phyloP scores from a whole-genome alignment of 257 asterid species.

The Solanum tarijense region DNA sequence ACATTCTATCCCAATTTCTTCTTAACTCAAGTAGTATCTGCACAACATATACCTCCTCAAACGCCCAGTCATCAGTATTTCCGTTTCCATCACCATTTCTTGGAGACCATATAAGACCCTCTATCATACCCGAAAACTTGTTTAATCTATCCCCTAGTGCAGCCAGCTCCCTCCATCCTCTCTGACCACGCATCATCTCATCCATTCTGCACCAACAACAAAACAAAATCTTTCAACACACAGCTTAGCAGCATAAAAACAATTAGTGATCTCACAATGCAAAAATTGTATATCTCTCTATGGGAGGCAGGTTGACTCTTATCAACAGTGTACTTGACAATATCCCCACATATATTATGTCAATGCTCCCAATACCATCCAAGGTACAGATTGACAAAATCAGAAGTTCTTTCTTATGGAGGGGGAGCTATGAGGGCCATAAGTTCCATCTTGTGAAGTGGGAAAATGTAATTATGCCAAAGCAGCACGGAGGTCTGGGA shows the following conservation, averaged over 20 bases:
- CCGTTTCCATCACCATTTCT: slow-evolving; percentile 56
- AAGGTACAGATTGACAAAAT: background rate
- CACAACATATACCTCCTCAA: slow-evolving; percentile 68
- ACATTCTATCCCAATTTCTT: background rate
- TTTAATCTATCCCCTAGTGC: slow-evolving; percentile 82
- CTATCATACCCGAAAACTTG: slow-evolving; percentile 89
- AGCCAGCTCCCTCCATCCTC: slow-evolving; percentile 99
- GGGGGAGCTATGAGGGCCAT: no score
- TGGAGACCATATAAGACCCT: slow-evolving; percentile 96
- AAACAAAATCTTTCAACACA: background rate
- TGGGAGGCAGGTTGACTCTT: background rate
- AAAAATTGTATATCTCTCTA: background rate
- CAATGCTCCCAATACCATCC: background rate
- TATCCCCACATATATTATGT: background rate
- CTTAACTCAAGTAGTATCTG: background rate
- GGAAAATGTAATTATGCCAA: no score
- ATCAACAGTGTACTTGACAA: background rate
- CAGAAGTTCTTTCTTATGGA: no score
- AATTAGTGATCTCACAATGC: background rate
- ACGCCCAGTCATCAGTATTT: slow-evolving; percentile 88
- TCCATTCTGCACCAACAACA: slow-evolving; percentile 71
- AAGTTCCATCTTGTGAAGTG: no score
- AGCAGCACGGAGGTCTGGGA: background rate
- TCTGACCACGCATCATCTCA: slow-evolving; percentile 99
- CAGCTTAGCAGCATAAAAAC: background rate